A percentile compares a stretch with the other conserved stretches of the same genome.
phyloP scores from a whole-genome alignment of 495 filamentous ascomycete genomes.

The Lasiosphaeris hirsuta region DNA sequence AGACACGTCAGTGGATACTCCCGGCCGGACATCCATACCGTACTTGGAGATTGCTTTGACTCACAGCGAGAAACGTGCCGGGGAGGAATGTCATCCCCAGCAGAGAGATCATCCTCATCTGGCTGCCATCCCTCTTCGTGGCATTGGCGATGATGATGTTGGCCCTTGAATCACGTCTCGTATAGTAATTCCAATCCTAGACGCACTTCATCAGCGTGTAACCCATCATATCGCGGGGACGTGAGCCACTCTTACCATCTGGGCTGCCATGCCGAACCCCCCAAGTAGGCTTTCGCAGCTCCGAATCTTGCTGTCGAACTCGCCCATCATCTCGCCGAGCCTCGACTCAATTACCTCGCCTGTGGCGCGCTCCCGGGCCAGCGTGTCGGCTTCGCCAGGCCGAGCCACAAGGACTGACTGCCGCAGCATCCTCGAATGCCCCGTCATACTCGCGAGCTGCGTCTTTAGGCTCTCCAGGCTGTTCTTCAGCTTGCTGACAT shows the following conservation, averaged over 20 bases:
- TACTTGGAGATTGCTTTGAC: neutral
- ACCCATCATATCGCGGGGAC: neutral
- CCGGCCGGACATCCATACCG: neutral
- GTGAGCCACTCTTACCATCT: slow-evolving; percentile 7
- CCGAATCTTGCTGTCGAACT: slow-evolving; percentile 9
- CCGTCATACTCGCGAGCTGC: neutral
- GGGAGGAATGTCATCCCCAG: slow-evolving; percentile 19
- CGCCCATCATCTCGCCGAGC: slow-evolving; percentile 12
- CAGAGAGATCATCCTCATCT: slow-evolving; percentile 13
- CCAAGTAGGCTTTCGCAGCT: slow-evolving; percentile 3
- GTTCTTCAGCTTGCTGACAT: slow-evolving; percentile 14
- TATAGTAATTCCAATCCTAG: slow-evolving; percentile 16
- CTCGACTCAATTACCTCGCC: slow-evolving; percentile 4
- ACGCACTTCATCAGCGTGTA: neutral
- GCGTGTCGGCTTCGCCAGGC: neutral
- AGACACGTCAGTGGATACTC: neutral
- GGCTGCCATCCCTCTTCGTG: slow-evolving; percentile 18
- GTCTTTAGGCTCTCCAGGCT: slow-evolving; percentile 9
- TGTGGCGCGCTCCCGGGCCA: neutral
- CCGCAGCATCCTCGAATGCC: neutral
- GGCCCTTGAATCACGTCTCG: slow-evolving; percentile 3
- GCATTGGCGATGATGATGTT: slow-evolving; percentile 13
- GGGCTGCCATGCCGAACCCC: slow-evolving; percentile 9
- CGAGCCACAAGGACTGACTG: neutral
- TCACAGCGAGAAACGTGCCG: slow-evolving; percentile 19